These are phyloP conservation scores for Lobulomyces angularis DNA, from an alignment of 192 early-diverging fungal genomes.

Conservation along the genomic window DNA sequence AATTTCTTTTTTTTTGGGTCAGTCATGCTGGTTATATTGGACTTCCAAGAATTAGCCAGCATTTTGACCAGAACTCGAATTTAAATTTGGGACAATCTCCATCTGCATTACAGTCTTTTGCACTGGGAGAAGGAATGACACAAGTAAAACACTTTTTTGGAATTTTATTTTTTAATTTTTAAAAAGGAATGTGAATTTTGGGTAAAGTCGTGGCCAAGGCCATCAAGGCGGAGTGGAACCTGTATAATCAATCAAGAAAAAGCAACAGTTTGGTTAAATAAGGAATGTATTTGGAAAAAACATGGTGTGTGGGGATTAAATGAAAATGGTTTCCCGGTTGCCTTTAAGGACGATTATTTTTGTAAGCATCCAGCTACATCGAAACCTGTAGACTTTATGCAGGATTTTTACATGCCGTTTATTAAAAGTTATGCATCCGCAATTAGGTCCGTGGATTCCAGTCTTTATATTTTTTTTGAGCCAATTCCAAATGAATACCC, in stretches of 20 bases:
- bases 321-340: conserved; percentile 28
- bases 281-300: conserved; percentile 57
- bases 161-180: not conserved
- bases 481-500: conserved; percentile 70
- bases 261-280: conserved; percentile 49
- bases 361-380: conserved; percentile 44
- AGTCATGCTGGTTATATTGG: conserved; percentile 65
- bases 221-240: conserved; percentile 41
- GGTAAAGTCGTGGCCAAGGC: conserved; percentile 65
- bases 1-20: conserved; percentile 1
- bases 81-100: conserved; percentile 61
- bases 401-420: conserved; percentile 64
- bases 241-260: conserved; percentile 43
- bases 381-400: conserved; percentile 42
- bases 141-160: conserved; percentile 12
- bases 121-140: conserved; percentile 56
- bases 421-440: conserved; percentile 49
- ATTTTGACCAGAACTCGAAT: conserved; percentile 52
- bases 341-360: conserved; percentile 56
- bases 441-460: conserved; percentile 38
- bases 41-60: conserved; percentile 33
- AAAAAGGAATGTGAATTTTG: conserved; percentile 55
- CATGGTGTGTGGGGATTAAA: conserved; percentile 66
- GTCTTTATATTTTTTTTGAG: conserved; percentile 58
- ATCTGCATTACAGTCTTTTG: conserved; percentile 61